Base-by-base conservation (phyloP, 768 basidiomycete genomes). In the Coprinopsis sp. region DNA sequence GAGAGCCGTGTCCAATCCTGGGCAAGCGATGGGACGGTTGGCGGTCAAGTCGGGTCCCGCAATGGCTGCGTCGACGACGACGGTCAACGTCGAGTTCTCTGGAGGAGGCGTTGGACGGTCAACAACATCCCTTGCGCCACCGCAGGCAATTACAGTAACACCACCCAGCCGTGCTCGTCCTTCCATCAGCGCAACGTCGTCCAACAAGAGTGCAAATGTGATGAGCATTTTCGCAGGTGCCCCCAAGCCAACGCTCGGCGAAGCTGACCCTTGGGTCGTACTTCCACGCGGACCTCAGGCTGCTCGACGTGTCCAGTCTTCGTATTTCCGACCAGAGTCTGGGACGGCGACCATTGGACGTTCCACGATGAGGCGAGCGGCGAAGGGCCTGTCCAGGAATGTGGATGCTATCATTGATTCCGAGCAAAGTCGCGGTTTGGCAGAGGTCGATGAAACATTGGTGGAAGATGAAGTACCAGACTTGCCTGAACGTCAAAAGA, bases 161-260 rank as follows among this genome's bases (percentile, higher is more conserved):
- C 48, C 59, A 6, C 28, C 64, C 58, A 27, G 50, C 51, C 37
- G 51, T 46, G 30, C 47, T 22, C 33, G 10, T 14, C 8, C 22
- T 12, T 10, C 37, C 41, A 3, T 21, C 14, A 30, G 31, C 33
- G 37, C 46, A 28, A 34, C 48, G 29, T 29, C 12, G 45, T 41
- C 48, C 21, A 6, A 33, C 6, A 31, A 47, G 34, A 24, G 51
- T 18, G 47, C 50, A 21, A 73, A 68, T 44, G 67, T 94, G 22
- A 87, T 90, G 78, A 84, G 80, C 27, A 96, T 99, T 52, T 98
- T 98, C 57, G 95, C 92, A 0, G 95, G 95, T 29, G 92, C 91
- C 2, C 84, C 85, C 22, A 69, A 68, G 27, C 63, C 66, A 23
- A 61, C 66, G 3, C 61, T 64, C 13, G 64, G 67, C 1, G 52